Conservation (phyloP, 2,329 filamentous ascomycete genomes). For the Chaetomiaceae sp. region DNA sequence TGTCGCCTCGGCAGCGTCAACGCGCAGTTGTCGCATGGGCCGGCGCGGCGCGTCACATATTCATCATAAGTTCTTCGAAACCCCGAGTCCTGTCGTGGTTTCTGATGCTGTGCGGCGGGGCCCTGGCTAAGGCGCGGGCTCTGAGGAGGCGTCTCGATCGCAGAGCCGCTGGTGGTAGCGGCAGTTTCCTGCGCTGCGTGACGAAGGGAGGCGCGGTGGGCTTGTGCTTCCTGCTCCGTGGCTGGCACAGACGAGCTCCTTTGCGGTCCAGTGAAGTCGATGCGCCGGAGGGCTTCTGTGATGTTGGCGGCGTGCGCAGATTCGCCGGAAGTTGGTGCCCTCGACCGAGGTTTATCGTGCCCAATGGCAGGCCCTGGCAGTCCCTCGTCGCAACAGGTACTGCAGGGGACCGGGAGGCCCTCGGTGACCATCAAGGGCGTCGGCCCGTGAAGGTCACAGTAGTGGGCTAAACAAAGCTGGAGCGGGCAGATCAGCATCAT, state of each 20-base stretch:
- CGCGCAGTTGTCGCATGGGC: constrained; percentile 65
- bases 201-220: constrained; percentile 40
- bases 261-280: constrained; percentile 39
- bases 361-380: constrained; percentile 28
- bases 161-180: constrained; percentile 31
- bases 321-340: constrained; percentile 34
- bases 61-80: constrained; percentile 62
- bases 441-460: constrained; percentile 66
- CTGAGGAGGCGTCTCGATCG: constrained; percentile 55
- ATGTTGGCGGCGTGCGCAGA: constrained; percentile 36
- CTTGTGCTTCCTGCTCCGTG: constrained; percentile 43
- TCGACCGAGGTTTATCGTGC: constrained; percentile 38
- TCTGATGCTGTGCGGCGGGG: constrained; percentile 23
- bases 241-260: constrained; percentile 42
- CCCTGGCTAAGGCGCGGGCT: constrained; percentile 46
- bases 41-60: constrained; percentile 58
- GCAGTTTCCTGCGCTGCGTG: constrained; percentile 35
- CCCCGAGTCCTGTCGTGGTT: constrained; percentile 51
- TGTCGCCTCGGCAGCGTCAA: constrained; percentile 57
- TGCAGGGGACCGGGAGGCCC: constrained; percentile 57
- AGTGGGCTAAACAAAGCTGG: constrained; percentile 66
- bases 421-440: constrained; percentile 68
- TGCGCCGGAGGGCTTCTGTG: constrained; percentile 45
- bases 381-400: constrained; percentile 52
- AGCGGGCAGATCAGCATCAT: constrained; percentile 40